Evolutionary conservation across 1,139 yeast species (phyloP).

Genomic region (Nakaseomyces nivariensis): DNA sequence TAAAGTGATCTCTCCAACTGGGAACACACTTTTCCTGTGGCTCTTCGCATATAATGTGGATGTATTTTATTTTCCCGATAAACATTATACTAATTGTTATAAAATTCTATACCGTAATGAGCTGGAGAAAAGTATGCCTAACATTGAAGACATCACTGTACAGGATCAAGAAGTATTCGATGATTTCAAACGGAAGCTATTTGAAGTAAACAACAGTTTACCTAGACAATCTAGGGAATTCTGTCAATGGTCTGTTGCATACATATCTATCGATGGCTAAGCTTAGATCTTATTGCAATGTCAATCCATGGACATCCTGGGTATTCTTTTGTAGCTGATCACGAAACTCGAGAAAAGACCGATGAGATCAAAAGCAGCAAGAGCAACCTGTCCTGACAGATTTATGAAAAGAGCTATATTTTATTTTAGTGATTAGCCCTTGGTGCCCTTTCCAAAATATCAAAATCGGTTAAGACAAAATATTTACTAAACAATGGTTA

Average conservation of each 20-base stretch:
- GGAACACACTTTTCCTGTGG: slow-evolving; percentile 14
- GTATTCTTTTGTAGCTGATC: too few relatives aligned
- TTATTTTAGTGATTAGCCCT: too few relatives aligned
- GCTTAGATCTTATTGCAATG: background rate
- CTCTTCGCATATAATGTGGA: slow-evolving; percentile 20
- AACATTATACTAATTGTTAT: slow-evolving; percentile 10
- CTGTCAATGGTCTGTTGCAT: slow-evolving; percentile 20
- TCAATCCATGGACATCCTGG: too few relatives aligned
- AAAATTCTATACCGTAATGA: slow-evolving; percentile 18
- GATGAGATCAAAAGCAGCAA: too few relatives aligned
- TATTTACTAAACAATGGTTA: slow-evolving; percentile 13
- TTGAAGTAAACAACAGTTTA: slow-evolving; percentile 6
- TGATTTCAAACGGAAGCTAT: slow-evolving; percentile 10
- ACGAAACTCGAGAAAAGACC: too few relatives aligned
- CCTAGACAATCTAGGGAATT: slow-evolving; percentile 9
- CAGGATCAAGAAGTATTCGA: slow-evolving; percentile 8
- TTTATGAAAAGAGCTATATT: too few relatives aligned
- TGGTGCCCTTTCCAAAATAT: too few relatives aligned
- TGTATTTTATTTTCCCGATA: slow-evolving; percentile 10
- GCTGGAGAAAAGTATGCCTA: slow-evolving; percentile 5
- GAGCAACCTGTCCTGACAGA: too few relatives aligned
- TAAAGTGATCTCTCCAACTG: background rate
- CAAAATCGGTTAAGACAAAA: too few relatives aligned
- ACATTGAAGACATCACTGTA: slow-evolving; percentile 14
- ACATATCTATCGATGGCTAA: slow-evolving; percentile 5